phyloP scores from a whole-genome alignment of 352 stramenopile genomes.

The Phytophthora tentaculata region DNA sequence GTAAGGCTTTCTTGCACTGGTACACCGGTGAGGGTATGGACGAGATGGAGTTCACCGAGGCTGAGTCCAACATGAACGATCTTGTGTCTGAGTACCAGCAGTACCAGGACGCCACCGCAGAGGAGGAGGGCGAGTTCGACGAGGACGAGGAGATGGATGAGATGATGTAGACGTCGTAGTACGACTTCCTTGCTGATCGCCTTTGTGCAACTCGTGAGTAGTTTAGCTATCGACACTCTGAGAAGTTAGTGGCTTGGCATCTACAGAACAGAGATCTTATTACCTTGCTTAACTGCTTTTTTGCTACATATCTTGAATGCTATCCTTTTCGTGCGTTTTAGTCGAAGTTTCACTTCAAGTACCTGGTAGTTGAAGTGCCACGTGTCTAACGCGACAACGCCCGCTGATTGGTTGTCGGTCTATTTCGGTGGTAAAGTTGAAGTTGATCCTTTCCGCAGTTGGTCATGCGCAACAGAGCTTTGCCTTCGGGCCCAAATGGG shows the following conservation, averaged over 20 bases:
- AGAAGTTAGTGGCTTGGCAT: slow-evolving; percentile 62
- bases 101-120: slow-evolving; percentile 99
- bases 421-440: slow-evolving; percentile 43
- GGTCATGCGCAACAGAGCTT: slow-evolving; percentile 6
- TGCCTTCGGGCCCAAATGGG: slow-evolving; percentile 7
- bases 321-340: background rate
- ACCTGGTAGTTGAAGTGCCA: background rate
- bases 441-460: slow-evolving; percentile 14
- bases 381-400: background rate
- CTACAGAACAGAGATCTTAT: slow-evolving; percentile 67
- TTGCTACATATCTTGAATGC: slow-evolving; percentile 21
- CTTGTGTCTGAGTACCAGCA: slow-evolving; percentile 99
- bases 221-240: slow-evolving; percentile 66
- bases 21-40: slow-evolving; percentile 99
- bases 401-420: slow-evolving; percentile 4
- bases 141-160: slow-evolving; percentile 95
- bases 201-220: slow-evolving; percentile 51
- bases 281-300: slow-evolving; percentile 56
- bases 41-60: slow-evolving; percentile 99
- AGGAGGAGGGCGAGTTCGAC: slow-evolving; percentile 98
- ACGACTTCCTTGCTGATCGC: slow-evolving; percentile 48
- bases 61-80: slow-evolving; percentile 99
- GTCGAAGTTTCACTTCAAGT: slow-evolving; percentile 13
- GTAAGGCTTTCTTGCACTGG: slow-evolving; percentile 99
- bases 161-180: slow-evolving; percentile 88